Evolutionary conservation across 73 alveolate species (phyloP), one percentile per base, ranked within the genome.

Genomic region (Blepharisma stoltei): DNA sequence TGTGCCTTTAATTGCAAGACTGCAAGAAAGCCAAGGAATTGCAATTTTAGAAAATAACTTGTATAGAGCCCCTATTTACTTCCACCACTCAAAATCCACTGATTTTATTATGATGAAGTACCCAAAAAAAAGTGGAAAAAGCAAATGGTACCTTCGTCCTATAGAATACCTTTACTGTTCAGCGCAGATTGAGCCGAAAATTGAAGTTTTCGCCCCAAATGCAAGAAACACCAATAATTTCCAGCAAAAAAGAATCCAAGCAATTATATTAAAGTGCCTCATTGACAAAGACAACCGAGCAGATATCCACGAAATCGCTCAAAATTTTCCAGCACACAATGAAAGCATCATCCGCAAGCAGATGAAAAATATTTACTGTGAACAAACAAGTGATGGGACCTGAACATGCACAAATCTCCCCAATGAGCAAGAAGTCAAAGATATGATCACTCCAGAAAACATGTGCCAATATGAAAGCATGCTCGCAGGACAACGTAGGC

Each of bases 111-210:
- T 95, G 25, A 91, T 95, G 1, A 73, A 89, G 54, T 89, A 89
- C 21, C 81, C 80, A 78, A 95, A 90, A 70, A 91, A 93, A 84
- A 86, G 89, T 41, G 96, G 95, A 67, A 88, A 95, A 85, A 75
- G 81, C 67, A 86, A 83, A 43, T 90, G 93, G 80, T 86, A 83
- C 53, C 85, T 96, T 14, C 77, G 99, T 50, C 98, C 95, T 78
- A 85, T 97, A 25, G 95, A 93, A 41, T 92, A 94, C 81, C 82
- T 95, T 54, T 95, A 95, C 54, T 81, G 93, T 6, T 94, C 94
- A 66, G 99, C 98, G 20, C 92, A 97, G 82, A 90, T 87, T 70
- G 99, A 97, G 78, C 99, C 99, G 5, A 90, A 93, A 73, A 80
- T 88, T 21, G 99, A 95, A 78, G 98, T 97, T 7, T 94, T 86